phyloP scores from a whole-genome alignment of 2,329 filamentous ascomycete genomes.

The Talaromyces sp. region DNA sequence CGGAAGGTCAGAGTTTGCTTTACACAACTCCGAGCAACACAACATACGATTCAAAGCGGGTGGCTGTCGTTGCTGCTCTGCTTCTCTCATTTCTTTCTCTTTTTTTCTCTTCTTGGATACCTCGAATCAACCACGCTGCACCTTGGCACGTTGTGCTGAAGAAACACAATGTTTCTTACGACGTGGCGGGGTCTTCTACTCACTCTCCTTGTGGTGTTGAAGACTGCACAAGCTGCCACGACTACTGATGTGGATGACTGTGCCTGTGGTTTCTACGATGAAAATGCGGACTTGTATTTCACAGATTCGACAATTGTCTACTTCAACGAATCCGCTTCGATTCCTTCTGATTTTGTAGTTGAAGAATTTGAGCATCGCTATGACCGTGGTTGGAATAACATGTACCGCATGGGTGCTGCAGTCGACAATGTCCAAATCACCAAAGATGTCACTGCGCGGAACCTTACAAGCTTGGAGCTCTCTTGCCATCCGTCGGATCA shows the following conservation, averaged over 20 bases:
- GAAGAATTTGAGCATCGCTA: constrained; percentile 43
- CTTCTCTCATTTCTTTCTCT: background rate
- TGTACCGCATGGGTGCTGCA: constrained; percentile 16
- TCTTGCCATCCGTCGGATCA: constrained; percentile 19
- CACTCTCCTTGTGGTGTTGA: constrained; percentile 7
- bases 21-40: constrained; percentile 5
- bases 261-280: constrained; percentile 47
- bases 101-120: background rate
- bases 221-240: background rate
- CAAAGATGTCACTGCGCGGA: constrained; percentile 33
- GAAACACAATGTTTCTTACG: constrained; percentile 9
- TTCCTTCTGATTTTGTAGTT: constrained; percentile 35
- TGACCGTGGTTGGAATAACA: constrained; percentile 47
- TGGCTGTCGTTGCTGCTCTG: background rate
- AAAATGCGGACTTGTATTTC: constrained; percentile 34
- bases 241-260: constrained; percentile 29
- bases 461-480: constrained; percentile 25
- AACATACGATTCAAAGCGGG: background rate
- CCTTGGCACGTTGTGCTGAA: background rate
- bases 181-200: constrained; percentile 6
- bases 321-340: constrained; percentile 48
- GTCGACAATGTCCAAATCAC: constrained; percentile 24
- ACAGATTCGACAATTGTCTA: constrained; percentile 50
- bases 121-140: background rate
- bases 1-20: background rate